Evolutionary conservation across 345 rosid genomes (phyloP), one percentile per base, ranked within the genome.

Genomic region (Boechera divaricarpa): DNA sequence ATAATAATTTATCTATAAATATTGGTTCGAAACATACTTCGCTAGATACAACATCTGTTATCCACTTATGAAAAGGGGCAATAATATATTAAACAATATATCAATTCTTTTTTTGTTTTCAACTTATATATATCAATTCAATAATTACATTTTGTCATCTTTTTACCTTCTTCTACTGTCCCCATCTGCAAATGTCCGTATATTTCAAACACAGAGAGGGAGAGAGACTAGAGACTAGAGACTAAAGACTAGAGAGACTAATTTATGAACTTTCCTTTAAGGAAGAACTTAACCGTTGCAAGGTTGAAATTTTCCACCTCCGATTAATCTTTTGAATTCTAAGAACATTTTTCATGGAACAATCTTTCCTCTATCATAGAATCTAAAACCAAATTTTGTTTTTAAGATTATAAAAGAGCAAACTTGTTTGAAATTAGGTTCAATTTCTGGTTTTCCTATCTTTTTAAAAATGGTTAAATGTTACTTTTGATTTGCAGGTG

Each of bases 111-210:
- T 28, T 28, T 28, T 28, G 29, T 28, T 28, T 28, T 28, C 2
- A 28, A 26, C 28, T 26, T 26, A 26, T 29, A 21, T 7, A 28
- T 13, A 1, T 31, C 26, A 33, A 35, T 35, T 59, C 10, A 15
- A 33, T 39, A 39, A 10, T 39, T 35, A 35, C 38, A 39, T 5
- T 38, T 13, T 38, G 31, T 39, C 54, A 29, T 39, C 10, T 67
- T 76, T 66, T 48, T 0, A 41, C 57, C 47, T 26, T 15, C 1
- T 56, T 33, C 10, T 45, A 28, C 16, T 35, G 47, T 67, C 59
- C n/a, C 52, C 67, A n/a, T 52, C 69, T 69, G 39, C 79, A 62
- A 69, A 76, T 70, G 80, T 77, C 80, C 76, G 70, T 77, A 44
- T 77, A 77, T 63, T 53, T 77, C 53, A 77, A 70, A 70, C 76